Conservation (phyloP, 2,329 filamentous ascomycete genomes). For the Sordariomycetes sp. region DNA sequence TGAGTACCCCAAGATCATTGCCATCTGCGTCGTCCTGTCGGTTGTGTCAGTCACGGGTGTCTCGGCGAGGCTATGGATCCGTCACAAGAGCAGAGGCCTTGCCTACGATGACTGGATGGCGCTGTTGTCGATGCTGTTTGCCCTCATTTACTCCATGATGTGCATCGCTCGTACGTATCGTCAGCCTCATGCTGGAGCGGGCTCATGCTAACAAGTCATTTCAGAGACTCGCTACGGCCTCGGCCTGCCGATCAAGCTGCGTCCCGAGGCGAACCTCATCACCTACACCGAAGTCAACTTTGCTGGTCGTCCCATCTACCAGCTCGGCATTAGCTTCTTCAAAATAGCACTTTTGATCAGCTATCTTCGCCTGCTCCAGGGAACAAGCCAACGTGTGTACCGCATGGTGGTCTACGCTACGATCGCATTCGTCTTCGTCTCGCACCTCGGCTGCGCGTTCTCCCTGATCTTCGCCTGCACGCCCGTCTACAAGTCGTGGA, state of each 20-base stretch:
- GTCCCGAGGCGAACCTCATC: conserved; percentile 32
- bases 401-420: conserved; percentile 32
- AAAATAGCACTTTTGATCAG: conserved; percentile 44
- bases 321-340: conserved; percentile 46
- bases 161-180: conserved; percentile 36
- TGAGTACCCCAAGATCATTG: conserved; percentile 37
- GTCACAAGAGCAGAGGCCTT: conserved; percentile 30
- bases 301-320: conserved; percentile 43
- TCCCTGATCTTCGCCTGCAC: conserved; percentile 40
- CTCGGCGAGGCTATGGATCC: conserved; percentile 28
- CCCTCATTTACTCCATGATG: conserved; percentile 36
- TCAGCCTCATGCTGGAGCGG: neutral
- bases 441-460: conserved; percentile 38
- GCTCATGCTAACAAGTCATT: neutral
- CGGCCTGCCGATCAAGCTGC: conserved; percentile 32
- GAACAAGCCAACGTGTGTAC: conserved; percentile 35
- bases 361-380: conserved; percentile 39
- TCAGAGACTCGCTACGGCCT: conserved; percentile 44
- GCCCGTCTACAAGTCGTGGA: conserved; percentile 39
- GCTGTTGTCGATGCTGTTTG: conserved; percentile 31
- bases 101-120: conserved; percentile 37
- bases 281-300: conserved; percentile 41
- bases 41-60: conserved; percentile 32
- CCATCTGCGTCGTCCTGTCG: conserved; percentile 35
- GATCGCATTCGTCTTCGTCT: conserved; percentile 31